phyloP scores from a whole-genome alignment of 2,329 filamentous ascomycete species.

The Ceratocystis papillata region DNA sequence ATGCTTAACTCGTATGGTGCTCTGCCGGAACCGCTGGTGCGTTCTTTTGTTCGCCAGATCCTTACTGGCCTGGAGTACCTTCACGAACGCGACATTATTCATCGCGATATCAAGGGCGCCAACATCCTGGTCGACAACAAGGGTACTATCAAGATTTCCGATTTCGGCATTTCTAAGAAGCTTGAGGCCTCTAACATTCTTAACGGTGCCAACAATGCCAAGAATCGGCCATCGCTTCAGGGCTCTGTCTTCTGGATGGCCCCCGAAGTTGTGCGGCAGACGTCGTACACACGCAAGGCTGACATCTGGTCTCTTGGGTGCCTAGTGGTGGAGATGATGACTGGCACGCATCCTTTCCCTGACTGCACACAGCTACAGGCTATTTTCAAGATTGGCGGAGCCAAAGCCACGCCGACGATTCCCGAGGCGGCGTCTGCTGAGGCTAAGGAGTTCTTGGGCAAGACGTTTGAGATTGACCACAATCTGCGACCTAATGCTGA shows the following conservation, averaged over 20 bases:
- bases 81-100: constrained; percentile 90
- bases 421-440: constrained; percentile 79
- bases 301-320: constrained; percentile 98
- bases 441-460: constrained; percentile 68
- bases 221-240: constrained; percentile 69
- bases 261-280: constrained; percentile 95
- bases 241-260: constrained; percentile 99
- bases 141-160: constrained; percentile 96
- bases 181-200: constrained; percentile 84
- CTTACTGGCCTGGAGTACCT: constrained; percentile 85
- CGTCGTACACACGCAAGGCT: constrained; percentile 93
- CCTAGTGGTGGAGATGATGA: constrained; percentile 98
- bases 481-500: constrained; percentile 85
- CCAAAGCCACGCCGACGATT: constrained; percentile 75
- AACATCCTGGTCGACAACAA: constrained; percentile 99
- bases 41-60: constrained; percentile 95
- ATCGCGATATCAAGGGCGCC: constrained; percentile 96
- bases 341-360: constrained; percentile 88
- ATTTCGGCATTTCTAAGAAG: constrained; percentile 98
- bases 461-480: constrained; percentile 93
- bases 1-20: constrained; percentile 99
- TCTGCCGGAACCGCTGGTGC: constrained; percentile 81
- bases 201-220: constrained; percentile 54
- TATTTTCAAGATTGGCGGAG: constrained; percentile 94
- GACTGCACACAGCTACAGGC: constrained; percentile 95